Evolutionary conservation across 129 eudicot genomes (phyloP).

Genomic region (Escallonia herrerae): DNA sequence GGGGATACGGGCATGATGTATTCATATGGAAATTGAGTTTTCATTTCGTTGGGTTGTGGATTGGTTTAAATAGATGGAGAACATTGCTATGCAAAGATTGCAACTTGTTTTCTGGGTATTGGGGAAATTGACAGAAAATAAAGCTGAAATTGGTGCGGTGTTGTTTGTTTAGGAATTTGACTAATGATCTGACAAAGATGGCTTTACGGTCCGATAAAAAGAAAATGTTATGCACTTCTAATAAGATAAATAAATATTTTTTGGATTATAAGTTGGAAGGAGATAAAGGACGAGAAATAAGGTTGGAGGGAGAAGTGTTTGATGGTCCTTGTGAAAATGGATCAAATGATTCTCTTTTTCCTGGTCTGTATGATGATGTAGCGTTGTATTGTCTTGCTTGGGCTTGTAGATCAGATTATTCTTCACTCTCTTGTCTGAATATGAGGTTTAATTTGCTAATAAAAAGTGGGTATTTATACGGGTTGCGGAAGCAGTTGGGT

Average conservation of each 20-base stretch:
- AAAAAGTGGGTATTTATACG: constrained; percentile 51
- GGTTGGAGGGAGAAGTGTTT: constrained; percentile 20
- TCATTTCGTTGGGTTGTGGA: constrained; percentile 22
- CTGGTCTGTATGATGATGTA: constrained; percentile 65
- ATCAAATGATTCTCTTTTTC: constrained; percentile 41
- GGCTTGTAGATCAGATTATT: constrained; percentile 52
- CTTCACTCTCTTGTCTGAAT: constrained; percentile 48
- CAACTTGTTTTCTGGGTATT: constrained; percentile 16
- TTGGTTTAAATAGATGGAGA: constrained; percentile 16
- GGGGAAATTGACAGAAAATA: constrained; percentile 16
- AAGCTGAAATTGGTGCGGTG: constrained; percentile 1
- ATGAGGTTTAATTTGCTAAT: constrained; percentile 36
- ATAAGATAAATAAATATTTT: constrained; percentile 10
- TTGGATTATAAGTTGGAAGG: constrained; percentile 22
- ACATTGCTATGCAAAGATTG: constrained; percentile 13
- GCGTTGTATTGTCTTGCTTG: constrained; percentile 57
- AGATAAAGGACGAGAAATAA: constrained; percentile 20
- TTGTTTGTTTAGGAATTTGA: constrained; percentile 7
- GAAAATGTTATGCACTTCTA: constrained; percentile 17
- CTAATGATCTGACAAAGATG: constrained; percentile 2
- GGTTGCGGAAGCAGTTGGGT: constrained; percentile 47
- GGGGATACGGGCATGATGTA: constrained; percentile 5
- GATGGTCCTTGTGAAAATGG: constrained; percentile 24
- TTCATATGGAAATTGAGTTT: constrained; percentile 7
- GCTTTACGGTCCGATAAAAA: constrained; percentile 12